Base-by-base conservation (phyloP, 2,329 filamentous ascomycete species). In the Microdochium bolleyi region DNA sequence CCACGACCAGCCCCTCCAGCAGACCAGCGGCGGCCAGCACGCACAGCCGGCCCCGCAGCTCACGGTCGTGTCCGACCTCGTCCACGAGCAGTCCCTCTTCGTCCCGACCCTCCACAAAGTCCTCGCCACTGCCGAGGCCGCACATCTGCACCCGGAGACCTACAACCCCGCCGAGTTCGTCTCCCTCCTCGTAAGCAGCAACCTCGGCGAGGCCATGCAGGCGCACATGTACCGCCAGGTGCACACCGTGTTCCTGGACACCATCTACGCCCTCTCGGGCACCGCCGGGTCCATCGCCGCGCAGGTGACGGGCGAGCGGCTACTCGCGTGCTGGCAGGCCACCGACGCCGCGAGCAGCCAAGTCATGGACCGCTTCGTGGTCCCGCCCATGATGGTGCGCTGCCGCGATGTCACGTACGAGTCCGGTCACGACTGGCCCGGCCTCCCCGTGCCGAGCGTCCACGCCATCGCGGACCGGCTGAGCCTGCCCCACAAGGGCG, bases 381-480 rank as follows among this genome's bases (percentile, higher is more conserved):
- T 64, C 3, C 56, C 56, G 52, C 63, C 64, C 2, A 60, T 66
- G 59, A 52, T 62, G 7, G 54, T 64, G 32, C 58, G 61, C 13
- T 53, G 65, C 49, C 60, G 62, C 13, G 62, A 67, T 52, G 50
- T 50, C 1, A 60, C 62, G 0, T 56, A 52, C 37, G 52, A 52
- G 48, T 48, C 52, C 7, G 52, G 52, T 13, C 53, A 52, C 34
- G 56, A 54, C 14, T 64, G 62, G 62, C 65, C 60, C 0, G 52
- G 57, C 16, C 24, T 67, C 13, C 60, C 64, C 1, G 64, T 69
- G n/a, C 58, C 64, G 14, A 62, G 57, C 30, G 41, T 69, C 48
- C 62, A 64, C 55, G 55, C 63, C 34, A 46, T 68, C 46, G 64
- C 60, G 30, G 60, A 67, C 57, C 54, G 61, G 44, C 53, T 66